These are phyloP conservation scores for Chlamydomonas reinhardtii DNA, from an alignment of 163 green algal species.

Conservation along the genomic window DNA sequence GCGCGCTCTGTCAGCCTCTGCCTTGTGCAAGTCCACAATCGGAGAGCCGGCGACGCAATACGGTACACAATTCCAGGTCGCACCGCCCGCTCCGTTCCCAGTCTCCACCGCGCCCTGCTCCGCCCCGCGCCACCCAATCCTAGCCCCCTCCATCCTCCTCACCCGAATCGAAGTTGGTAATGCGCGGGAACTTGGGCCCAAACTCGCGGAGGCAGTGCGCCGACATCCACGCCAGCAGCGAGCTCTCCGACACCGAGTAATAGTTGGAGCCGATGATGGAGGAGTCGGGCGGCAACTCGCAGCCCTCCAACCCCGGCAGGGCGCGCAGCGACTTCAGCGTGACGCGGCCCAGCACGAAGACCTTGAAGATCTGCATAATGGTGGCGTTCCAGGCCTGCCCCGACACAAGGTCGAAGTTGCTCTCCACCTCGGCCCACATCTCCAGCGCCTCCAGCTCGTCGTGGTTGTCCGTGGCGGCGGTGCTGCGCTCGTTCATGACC, in stretches of 20 bases:
- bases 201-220: conserved; percentile 63
- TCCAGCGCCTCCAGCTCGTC: conserved; percentile 66
- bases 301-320: conserved; percentile 61
- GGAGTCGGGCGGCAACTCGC: conserved; percentile 57
- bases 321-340: conserved; percentile 67
- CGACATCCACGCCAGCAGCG: conserved; percentile 81
- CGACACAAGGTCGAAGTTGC: conserved; percentile 66
- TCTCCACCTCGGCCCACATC: conserved; percentile 72
- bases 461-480: conserved; percentile 44
- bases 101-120: no score
- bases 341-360: conserved; percentile 80
- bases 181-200: conserved; percentile 47
- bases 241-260: conserved; percentile 75
- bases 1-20: no score
- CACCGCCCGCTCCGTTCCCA: no score
- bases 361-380: conserved; percentile 77
- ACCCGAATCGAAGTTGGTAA: conserved; percentile 77
- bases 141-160: no score
- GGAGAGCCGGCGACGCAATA: no score
- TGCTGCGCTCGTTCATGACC: conserved; percentile 58
- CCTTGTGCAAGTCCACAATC: no score
- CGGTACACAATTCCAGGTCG: no score
- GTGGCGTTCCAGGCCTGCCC: conserved; percentile 74
- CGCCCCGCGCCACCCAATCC: no score
- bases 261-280: conserved; percentile 74